Evolutionary conservation across 2,329 filamentous ascomycete species (phyloP), one percentile per base, ranked within the genome.

Genomic region (Phyllosticta citrichinensis): DNA sequence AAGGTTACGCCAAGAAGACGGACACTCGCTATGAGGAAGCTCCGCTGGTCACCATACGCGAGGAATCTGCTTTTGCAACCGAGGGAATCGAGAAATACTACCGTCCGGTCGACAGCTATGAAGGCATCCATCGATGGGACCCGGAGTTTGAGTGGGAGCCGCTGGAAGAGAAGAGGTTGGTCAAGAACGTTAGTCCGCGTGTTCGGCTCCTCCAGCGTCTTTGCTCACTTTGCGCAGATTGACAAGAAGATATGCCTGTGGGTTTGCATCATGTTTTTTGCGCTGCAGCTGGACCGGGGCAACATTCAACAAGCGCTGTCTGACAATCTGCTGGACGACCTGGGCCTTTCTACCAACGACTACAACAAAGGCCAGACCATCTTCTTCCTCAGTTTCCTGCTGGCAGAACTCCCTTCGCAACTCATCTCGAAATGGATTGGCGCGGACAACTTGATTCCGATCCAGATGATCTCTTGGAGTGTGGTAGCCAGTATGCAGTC

Each of bases 311-410:
- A 74, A 60, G 72, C 72, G 1, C 62, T 74, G 2, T 70, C 67
- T 14, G 71, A 73, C 64, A 73, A 74, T 58, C 56, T 74, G 52
- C 65, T 74, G 3, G 53, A 61, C 2, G 71, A 74, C 57, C 65
- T 74, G 9, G 50, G 61, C 9, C 64, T 74, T 58, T 71, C 68
- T 56, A 74, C 72, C 54, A 74, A 73, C 59, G 71, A 73, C 62
- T 74, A 72, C 66, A 74, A 74, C 61, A 71, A 70, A 52, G 72
- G 72, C 9, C 70, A 76, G 56, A 76, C 74, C 0, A 76, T 88
- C 10, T 95, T 95, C 78, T 93, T 89, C 74, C 81, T 83, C 24
- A 91, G 89, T 73, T 96, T 96, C 76, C 89, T 96, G 5, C 67
- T 64, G 30, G 76, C 77, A 1, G 77, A 78, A 56, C 68, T 80